Base-by-base conservation (phyloP, 306 rosid species). In the Rosa persica region DNA sequence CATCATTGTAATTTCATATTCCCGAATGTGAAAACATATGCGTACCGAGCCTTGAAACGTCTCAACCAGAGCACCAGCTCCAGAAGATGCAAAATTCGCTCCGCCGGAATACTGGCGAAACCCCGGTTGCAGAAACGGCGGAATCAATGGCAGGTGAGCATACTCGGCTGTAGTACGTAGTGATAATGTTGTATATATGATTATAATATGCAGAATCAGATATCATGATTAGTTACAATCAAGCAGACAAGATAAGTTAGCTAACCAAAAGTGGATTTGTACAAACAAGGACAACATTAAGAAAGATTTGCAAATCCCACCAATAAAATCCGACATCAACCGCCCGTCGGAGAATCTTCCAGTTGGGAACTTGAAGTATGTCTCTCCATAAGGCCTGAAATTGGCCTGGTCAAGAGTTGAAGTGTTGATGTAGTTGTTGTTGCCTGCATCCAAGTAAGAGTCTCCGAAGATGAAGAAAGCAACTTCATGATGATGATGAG, bases 311-410 rank as follows among this genome's bases (percentile, higher is more conserved):
- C n/a, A 69, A 38, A 84, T 76, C 87, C 76, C 46, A 90, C 94
- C 97, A 7, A 94, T 84, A 78, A 92, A 94, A 86, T 94, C 98
- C 1, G 97, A 79, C 4, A 94, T 13, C 85, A 94, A 84, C 10
- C 98, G 90, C 38, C 98, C 98, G 73, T 94, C 97, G 65, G 92
- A 92, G 81, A 94, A 94, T 80, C 98, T 85, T 7, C 98, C 98
- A 0, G 98, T 94, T 1, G 98, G 97, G 67, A 88, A 89, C 6
- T 86, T 76, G 84, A 92, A 94, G 86, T 73, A 89, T 27, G 95
- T 89, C 75, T 88, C 84, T 5, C 98, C 98, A 12, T 94, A 94
- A 30, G 98, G 98, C 89, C 81, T 88, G 97, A 94, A 94, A 78
- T 94, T 92, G 20, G 98, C 98, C 83, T 94, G 98, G 86, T 90